Base-by-base conservation (phyloP, 495 filamentous ascomycete species). In the Aspergillus indologenus region DNA sequence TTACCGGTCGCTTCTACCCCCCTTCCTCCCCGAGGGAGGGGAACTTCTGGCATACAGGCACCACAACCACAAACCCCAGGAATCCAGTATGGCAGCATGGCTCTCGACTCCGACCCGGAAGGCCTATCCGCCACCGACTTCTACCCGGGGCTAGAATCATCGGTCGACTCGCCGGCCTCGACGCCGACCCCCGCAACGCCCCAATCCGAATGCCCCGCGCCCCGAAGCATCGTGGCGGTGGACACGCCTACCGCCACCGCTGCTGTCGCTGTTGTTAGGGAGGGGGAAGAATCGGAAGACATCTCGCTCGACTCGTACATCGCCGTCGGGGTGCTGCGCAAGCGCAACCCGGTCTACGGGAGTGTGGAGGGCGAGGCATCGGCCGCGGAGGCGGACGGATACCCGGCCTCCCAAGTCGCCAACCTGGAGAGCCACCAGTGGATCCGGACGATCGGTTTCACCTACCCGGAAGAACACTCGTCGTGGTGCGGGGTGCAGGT, bases 401-500 rank as follows among this genome's bases (percentile, higher is more conserved):
- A 59, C 23, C 65, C 66, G 18, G 45, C 55, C 15, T 15, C 51
- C 1, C 71, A 74, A 15, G 44, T 77, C n/a, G 23, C 45, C 1
- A 51, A 58, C 1, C 29, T 79, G 22, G 62, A 76, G 53, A 61
- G 55, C 15, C 51, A 72, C 40, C 42, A 58, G 15, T 78, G 76
- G 76, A 68, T 79, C 14, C 67, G 65, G 26, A 71, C 65, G 3
- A 61, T 53, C 5, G 42, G 42, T 19, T 50, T 61, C 49, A 21
- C 42, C 3, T 62, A 64, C 24, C 61, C 61, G 22, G 44, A 54
- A 5, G 45, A 40, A 40, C 34, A 68, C 43, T 50, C 57, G 1
- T 46, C 53, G 18, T 61, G 59, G 47, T 58, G 46, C 22, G 66
- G 59, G 45, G 64, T 87, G 14, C 81, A 84, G 23, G 71, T 94